Conservation (phyloP, 176 grass and related monocot species). For the Leersia perrieri region DNA sequence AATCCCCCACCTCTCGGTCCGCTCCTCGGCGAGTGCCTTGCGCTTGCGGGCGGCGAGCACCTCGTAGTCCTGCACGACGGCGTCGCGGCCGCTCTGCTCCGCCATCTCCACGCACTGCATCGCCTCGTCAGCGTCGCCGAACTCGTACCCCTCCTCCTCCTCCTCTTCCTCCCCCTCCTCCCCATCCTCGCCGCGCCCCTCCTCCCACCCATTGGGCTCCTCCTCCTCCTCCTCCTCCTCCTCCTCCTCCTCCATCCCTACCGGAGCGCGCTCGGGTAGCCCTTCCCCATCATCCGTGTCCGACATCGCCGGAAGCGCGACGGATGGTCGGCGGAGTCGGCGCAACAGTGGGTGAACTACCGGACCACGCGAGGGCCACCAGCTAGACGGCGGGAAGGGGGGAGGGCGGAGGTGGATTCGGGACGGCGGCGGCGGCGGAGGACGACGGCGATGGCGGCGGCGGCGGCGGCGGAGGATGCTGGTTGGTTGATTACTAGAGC, state of each 20-base stretch:
- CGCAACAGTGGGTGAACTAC: neutral
- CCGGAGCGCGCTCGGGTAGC: neutral
- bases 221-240: neutral
- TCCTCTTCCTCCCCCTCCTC: slow-evolving; percentile 28
- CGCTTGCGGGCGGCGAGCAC: slow-evolving; percentile 63
- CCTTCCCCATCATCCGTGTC: neutral
- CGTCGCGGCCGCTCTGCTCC: neutral
- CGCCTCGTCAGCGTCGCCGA: slow-evolving; percentile 37
- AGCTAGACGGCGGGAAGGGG: too few species aligned
- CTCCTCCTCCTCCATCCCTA: neutral
- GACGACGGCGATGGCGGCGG: too few species aligned
- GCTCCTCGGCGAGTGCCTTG: slow-evolving; percentile 55
- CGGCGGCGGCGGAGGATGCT: too few species aligned
- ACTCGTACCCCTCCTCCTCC: slow-evolving; percentile 43
- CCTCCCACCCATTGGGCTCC: neutral
- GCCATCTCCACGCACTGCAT: slow-evolving; percentile 42
- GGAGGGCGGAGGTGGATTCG: too few species aligned
- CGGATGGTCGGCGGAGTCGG: neutral
- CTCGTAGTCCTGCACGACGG: slow-evolving; percentile 51
- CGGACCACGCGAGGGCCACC: too few species aligned
- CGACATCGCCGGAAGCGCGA: neutral
- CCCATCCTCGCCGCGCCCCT: neutral
- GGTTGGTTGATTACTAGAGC: too few species aligned
- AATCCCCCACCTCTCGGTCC: slow-evolving; percentile 25
- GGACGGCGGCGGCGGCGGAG: too few species aligned